These are phyloP conservation scores for Suhomyces prunicola DNA, from an alignment of 805 yeast genomes.

Conservation along the genomic window DNA sequence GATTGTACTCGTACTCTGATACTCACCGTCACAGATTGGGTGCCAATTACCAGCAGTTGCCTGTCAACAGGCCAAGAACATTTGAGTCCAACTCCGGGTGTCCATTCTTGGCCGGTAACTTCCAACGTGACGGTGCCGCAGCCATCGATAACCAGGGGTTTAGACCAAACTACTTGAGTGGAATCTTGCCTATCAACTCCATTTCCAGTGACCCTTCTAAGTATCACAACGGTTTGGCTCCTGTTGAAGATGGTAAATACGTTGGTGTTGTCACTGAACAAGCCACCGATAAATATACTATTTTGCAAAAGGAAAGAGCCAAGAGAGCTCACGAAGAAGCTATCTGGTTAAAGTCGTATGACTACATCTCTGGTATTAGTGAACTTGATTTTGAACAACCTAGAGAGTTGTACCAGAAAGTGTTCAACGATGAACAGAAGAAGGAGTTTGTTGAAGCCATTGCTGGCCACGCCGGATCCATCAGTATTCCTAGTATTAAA, in stretches of 20 bases:
- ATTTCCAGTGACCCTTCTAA: conserved; percentile 17
- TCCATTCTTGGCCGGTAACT: conserved; percentile 25
- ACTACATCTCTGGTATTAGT: conserved; percentile 37
- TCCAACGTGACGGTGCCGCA: conserved; percentile 22
- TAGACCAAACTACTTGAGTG: conserved; percentile 52
- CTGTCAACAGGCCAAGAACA: conserved; percentile 59
- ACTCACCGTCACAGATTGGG: conserved; percentile 83
- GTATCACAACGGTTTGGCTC: conserved; percentile 17
- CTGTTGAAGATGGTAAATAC: conserved; percentile 22
- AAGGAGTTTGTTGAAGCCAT: conserved; percentile 35
- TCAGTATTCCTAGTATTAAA: conserved; percentile 27
- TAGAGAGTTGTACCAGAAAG: conserved; percentile 39
- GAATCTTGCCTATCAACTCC: conserved; percentile 30
- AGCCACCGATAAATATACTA: conserved; percentile 20
- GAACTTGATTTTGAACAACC: conserved; percentile 49
- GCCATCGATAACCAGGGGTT: conserved; percentile 35
- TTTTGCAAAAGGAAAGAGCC: conserved; percentile 26
- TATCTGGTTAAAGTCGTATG: conserved; percentile 34
- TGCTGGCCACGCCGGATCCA: conserved; percentile 36
- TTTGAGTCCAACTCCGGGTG: conserved; percentile 22
- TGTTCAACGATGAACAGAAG: conserved; percentile 30
- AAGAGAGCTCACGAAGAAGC: conserved; percentile 35
- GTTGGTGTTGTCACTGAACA: conserved; percentile 31
- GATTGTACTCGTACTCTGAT: conserved; percentile 80
- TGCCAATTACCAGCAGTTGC: conserved; percentile 75